Evolutionary conservation across 2,329 filamentous ascomycete species (phyloP).

Genomic region (Cladophialophora psammophila): DNA sequence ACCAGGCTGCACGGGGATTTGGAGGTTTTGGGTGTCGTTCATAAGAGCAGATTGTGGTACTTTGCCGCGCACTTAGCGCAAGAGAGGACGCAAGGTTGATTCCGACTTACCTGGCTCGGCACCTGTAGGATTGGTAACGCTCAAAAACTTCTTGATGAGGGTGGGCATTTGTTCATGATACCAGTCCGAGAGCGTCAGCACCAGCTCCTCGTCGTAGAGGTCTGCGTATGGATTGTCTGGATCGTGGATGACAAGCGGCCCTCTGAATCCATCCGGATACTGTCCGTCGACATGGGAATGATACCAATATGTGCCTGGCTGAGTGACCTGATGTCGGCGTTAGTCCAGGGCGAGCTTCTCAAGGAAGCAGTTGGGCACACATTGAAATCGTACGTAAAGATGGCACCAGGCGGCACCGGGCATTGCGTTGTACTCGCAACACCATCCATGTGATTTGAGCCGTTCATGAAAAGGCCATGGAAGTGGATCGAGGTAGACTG

Average conservation of each 20-base stretch:
- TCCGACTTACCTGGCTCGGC: conserved; percentile 57
- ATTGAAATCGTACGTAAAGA: conserved; percentile 74
- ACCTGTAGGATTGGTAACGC: conserved; percentile 58
- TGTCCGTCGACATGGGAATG: conserved; percentile 73
- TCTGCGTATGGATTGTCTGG: conserved; percentile 64
- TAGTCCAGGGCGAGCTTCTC: conserved; percentile 16
- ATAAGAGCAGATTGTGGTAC: conserved; percentile 73
- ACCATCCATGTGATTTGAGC: conserved; percentile 75
- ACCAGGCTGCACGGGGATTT: conserved; percentile 66
- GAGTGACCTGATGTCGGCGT: conserved; percentile 55
- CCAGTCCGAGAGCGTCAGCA: conserved; percentile 74
- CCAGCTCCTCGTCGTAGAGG: conserved; percentile 68
- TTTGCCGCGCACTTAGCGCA: neutral
- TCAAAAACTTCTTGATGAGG: conserved; percentile 58
- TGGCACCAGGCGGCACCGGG: conserved; percentile 67
- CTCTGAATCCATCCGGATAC: conserved; percentile 74
- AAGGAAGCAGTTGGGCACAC: conserved; percentile 47
- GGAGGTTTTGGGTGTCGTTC: conserved; percentile 72
- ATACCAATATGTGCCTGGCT: conserved; percentile 82
- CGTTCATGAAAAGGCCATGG: conserved; percentile 75
- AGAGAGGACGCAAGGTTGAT: neutral
- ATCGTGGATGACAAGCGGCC: conserved; percentile 70
- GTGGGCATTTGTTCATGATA: conserved; percentile 67
- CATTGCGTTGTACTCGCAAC: conserved; percentile 72
- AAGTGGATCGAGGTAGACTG: conserved; percentile 59